Evolutionary conservation across 129 eudicot species (phyloP), one percentile per base, ranked within the genome.

Genomic region (Mikania micrantha): DNA sequence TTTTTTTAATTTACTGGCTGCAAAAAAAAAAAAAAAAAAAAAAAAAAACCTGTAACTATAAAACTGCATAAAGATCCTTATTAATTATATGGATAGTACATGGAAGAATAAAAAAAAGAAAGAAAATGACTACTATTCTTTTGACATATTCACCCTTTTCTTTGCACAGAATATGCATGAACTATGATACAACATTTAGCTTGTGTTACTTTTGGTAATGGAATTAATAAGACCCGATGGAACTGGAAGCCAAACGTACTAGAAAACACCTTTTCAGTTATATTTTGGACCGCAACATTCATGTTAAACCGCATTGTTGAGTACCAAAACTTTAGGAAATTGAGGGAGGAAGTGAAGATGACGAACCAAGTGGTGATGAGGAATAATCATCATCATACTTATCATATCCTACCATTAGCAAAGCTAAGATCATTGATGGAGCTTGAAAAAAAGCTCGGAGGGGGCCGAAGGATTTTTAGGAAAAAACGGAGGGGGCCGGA

Each of bases 241-340:
- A 56, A 58, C 68, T 93, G 98, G 98, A 93, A 93, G 79, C 96
- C 98, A 6, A 93, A 93, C 52, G 95, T 88, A 47, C 98, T 88
- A 31, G 90, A 84, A 7, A 93, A 74, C 67, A 95, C 57, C 86
- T 93, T 9, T 93, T 93, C 72, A 93, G 98, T 71, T 93, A 93
- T 52, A 81, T 88, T 45, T 47, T 86, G 7, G 98, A 93, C 56
- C 90, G 95, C 21, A 92, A 93, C 66, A 83, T 93, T 72, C 95
- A 88, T 4, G 88, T 88, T 17, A 85, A 93, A 72, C n/a, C n/a
- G n/a, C n/a, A n/a, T n/a, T n/a, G n/a, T n/a, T n/a, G n/a, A n/a
- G n/a, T n/a, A n/a, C n/a, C 77, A 9, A 78, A 88, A 67, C 27
- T 53, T 0, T 81, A 78, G 60, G 49, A 78, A 28, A 47, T 67